phyloP scores from a whole-genome alignment of 495 filamentous ascomycete species.

The Xylaria venustula region DNA sequence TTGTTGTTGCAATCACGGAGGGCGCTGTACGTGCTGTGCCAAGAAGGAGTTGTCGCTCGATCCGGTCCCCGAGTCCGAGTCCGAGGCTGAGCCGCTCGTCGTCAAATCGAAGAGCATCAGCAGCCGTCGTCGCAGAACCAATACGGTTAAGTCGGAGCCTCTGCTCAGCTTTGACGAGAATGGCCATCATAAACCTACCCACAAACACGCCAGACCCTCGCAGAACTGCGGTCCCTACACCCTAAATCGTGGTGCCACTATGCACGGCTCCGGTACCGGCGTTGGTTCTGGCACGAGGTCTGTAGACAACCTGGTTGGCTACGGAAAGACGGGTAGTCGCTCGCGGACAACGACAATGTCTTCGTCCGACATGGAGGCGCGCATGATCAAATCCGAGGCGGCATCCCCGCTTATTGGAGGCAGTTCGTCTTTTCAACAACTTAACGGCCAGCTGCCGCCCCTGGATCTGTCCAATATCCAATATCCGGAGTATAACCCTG shows the following conservation, averaged over 20 bases:
- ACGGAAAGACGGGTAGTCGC: slow-evolving; percentile 19
- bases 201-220: slow-evolving; percentile 83
- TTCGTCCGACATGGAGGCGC: slow-evolving; percentile 50
- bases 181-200: slow-evolving; percentile 89
- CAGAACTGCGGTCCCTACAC: slow-evolving; percentile 86
- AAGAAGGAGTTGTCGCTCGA: slow-evolving; percentile 85
- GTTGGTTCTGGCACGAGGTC: slow-evolving; percentile 63
- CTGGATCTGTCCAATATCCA: slow-evolving; percentile 59
- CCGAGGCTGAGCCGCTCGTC: slow-evolving; percentile 46
- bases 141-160: slow-evolving; percentile 79
- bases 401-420: slow-evolving; percentile 64
- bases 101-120: slow-evolving; percentile 48
- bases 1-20: slow-evolving; percentile 89
- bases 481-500: slow-evolving; percentile 54
- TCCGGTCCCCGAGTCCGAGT: slow-evolving; percentile 66
- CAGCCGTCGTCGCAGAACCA: slow-evolving; percentile 59
- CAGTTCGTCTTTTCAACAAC: slow-evolving; percentile 54
- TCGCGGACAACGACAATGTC: slow-evolving; percentile 33
- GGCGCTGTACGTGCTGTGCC: slow-evolving; percentile 85
- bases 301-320: slow-evolving; percentile 61
- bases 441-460: slow-evolving; percentile 61
- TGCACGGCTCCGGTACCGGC: slow-evolving; percentile 56
- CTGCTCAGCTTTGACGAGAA: slow-evolving; percentile 83
- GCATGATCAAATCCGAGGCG: slow-evolving; percentile 66
- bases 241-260: slow-evolving; percentile 59